These are phyloP conservation scores for Eucalyptus leucophloia DNA, from an alignment of 345 rosid species.

Conservation along the genomic window DNA sequence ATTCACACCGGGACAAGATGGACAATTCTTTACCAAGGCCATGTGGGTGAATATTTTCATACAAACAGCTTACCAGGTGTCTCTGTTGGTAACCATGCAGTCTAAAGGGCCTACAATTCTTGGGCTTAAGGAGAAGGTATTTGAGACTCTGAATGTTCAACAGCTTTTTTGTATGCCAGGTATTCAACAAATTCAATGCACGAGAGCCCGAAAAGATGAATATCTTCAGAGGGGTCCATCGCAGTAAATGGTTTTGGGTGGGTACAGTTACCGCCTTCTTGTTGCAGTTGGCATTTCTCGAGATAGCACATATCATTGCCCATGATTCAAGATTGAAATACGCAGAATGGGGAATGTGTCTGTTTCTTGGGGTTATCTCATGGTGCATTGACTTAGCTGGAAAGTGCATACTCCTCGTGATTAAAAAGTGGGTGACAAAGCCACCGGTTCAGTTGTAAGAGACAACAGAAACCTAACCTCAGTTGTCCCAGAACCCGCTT, in stretches of 20 bases:
- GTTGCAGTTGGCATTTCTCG: neutral
- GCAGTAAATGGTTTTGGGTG: neutral
- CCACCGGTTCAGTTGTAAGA: too few relatives aligned
- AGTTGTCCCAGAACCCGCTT: neutral
- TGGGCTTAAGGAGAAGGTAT: neutral
- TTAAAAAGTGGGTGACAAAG: neutral
- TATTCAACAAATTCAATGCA: constrained; percentile 13
- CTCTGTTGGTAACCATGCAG: constrained; percentile 1
- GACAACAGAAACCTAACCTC: neutral
- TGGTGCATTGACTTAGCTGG: neutral
- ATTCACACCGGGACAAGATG: neutral
- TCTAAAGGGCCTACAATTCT: constrained; percentile 5
- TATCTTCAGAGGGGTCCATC: neutral
- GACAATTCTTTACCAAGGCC: constrained; percentile 9
- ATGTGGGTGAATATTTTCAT: constrained; percentile 13
- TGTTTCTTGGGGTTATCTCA: neutral
- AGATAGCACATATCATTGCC: neutral
- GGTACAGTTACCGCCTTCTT: neutral
- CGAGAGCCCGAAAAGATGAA: neutral
- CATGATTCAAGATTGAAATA: neutral
- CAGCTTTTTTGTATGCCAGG: constrained; percentile 4
- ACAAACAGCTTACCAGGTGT: constrained; percentile 8
- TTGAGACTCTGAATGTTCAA: constrained; percentile 8
- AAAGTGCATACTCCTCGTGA: neutral
- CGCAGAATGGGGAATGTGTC: neutral